Conservation (phyloP, 495 filamentous ascomycete genomes). For the Glutinoglossum americanum region DNA sequence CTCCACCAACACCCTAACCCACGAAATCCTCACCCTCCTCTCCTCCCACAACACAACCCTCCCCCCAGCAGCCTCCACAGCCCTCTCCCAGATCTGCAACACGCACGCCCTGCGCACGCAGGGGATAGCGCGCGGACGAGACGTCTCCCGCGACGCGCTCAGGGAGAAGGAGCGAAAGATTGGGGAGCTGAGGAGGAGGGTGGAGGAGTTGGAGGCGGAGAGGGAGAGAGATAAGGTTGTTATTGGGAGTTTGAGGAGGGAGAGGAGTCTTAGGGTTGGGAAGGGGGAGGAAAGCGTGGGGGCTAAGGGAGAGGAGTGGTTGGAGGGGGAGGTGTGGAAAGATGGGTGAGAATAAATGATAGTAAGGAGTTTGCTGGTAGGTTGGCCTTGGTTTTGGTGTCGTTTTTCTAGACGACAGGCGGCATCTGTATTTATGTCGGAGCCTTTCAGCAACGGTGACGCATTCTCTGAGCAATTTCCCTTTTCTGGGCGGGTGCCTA, state of each 20-base stretch:
- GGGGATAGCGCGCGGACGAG: conserved; percentile 38
- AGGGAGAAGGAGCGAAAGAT: conserved; percentile 40
- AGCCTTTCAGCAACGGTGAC: too few species aligned
- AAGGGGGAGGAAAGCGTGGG: neutral
- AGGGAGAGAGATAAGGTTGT: conserved; percentile 26
- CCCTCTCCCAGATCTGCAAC: conserved; percentile 27
- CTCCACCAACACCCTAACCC: conserved; percentile 17
- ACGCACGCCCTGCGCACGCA: conserved; percentile 30
- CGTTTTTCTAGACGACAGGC: too few species aligned
- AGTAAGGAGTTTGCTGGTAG: too few species aligned
- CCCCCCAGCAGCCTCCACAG: conserved; percentile 18
- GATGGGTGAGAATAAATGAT: too few species aligned
- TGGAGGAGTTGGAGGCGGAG: conserved; percentile 29
- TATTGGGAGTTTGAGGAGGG: conserved; percentile 14
- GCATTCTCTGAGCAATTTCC: too few species aligned
- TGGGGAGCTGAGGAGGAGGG: conserved; percentile 24
- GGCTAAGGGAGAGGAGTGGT: neutral
- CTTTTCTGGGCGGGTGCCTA: too few species aligned
- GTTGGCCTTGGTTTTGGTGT: too few species aligned
- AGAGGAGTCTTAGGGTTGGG: neutral
- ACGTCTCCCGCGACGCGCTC: conserved; percentile 36
- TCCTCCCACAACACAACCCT: conserved; percentile 25
- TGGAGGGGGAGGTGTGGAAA: conserved; percentile 63
- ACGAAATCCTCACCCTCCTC: conserved; percentile 28
- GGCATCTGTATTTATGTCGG: too few species aligned